A percentile compares a stretch with the other conserved stretches of the same genome.
These are phyloP conservation scores for Uronychia setigera DNA, from an alignment of 73 alveolate species.

Conservation along the genomic window DNA sequence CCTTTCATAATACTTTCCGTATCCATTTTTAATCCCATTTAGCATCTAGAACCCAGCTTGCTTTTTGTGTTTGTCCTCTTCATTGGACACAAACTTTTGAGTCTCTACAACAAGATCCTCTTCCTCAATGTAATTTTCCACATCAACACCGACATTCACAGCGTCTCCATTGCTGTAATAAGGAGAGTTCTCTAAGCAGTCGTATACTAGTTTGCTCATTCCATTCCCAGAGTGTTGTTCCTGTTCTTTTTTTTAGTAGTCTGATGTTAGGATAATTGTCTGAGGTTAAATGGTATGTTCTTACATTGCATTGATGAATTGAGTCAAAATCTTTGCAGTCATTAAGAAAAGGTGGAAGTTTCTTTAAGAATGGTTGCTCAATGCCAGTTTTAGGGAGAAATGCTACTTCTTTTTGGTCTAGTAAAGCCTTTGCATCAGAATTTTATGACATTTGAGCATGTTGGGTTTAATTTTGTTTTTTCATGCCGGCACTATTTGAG, in stretches of 20 bases:
- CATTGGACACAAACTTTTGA: background rate
- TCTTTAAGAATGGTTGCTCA: background rate
- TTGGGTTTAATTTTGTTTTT: no score
- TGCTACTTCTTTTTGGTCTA: background rate
- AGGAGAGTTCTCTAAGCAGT: constrained; percentile 51
- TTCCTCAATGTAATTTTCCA: background rate
- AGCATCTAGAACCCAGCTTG: background rate
- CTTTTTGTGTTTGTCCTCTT: background rate
- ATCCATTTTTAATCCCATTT: background rate
- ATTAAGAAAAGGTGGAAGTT: background rate
- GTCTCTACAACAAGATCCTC: background rate
- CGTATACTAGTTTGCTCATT: constrained; percentile 35
- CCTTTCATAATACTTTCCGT: constrained; percentile 25
- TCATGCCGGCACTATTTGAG: no score
- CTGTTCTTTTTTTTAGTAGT: background rate
- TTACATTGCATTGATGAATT: background rate
- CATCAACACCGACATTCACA: background rate
- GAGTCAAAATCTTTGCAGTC: background rate
- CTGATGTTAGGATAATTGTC: background rate
- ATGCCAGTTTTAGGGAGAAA: background rate
- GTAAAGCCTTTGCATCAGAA: no score
- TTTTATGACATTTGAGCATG: no score
- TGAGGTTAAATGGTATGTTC: background rate
- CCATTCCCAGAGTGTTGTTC: constrained; percentile 1
- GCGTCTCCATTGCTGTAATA: constrained; percentile 9